Conservation (phyloP, 805 yeast species). For the Spathaspora girioi region DNA sequence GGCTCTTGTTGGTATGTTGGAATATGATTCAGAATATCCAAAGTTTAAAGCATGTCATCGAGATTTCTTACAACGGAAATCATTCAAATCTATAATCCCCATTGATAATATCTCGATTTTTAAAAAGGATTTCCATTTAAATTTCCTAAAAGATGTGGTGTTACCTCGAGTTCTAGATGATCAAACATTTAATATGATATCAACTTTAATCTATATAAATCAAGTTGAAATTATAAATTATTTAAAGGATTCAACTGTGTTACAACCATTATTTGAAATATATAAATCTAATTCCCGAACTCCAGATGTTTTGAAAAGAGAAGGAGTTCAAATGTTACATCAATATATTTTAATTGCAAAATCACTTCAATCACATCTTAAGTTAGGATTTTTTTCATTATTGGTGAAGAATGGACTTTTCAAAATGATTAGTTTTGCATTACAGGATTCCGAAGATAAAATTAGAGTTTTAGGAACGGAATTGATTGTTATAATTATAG, state of each 20-base stretch:
- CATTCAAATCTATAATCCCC: constrained; percentile 70
- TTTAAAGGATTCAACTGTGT: constrained; percentile 48
- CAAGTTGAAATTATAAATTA: constrained; percentile 64
- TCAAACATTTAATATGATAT: constrained; percentile 61
- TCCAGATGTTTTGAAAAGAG: constrained; percentile 37
- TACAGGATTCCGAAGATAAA: constrained; percentile 45
- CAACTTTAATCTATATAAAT: constrained; percentile 63
- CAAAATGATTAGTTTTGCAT: constrained; percentile 66
- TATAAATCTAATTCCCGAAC: constrained; percentile 32
- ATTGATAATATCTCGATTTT: constrained; percentile 51
- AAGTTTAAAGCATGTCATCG: constrained; percentile 76
- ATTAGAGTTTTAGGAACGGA: constrained; percentile 76
- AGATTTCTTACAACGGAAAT: constrained; percentile 52
- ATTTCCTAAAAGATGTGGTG: constrained; percentile 82
- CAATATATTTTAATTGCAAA: constrained; percentile 79
- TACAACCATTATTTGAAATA: constrained; percentile 55
- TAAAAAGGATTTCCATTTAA: constrained; percentile 71
- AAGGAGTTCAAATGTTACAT: constrained; percentile 75
- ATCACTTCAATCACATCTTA: constrained; percentile 55
- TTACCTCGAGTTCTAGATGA: constrained; percentile 82
- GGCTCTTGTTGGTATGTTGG: constrained; percentile 76
- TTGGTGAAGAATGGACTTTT: constrained; percentile 69
- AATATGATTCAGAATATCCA: constrained; percentile 86
- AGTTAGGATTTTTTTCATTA: constrained; percentile 59
- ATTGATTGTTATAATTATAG: constrained; percentile 72